Evolutionary conservation across 2,329 filamentous ascomycete species (phyloP).

Genomic region (Dothideomycetes sp.): DNA sequence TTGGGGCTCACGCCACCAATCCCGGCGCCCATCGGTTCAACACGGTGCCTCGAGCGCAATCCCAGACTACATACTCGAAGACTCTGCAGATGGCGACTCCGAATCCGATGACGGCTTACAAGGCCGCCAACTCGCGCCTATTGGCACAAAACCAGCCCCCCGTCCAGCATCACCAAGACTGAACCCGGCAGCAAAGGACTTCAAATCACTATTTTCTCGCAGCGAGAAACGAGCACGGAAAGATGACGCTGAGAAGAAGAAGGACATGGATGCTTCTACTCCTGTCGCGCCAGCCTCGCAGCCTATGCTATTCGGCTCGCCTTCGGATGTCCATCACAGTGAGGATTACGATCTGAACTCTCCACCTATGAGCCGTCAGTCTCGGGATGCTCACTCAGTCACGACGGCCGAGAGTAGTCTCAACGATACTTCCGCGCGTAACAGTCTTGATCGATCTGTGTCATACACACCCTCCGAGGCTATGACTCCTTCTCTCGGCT

Average conservation of each 20-base stretch:
- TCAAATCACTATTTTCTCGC: constrained; percentile 56
- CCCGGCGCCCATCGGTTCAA: constrained; percentile 70
- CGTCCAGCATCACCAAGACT: constrained; percentile 44
- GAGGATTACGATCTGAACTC: constrained; percentile 21
- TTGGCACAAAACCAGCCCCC: constrained; percentile 55
- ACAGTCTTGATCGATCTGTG: constrained; percentile 26
- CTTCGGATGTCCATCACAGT: no score
- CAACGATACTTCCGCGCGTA: constrained; percentile 19
- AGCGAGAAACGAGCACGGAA: constrained; percentile 26
- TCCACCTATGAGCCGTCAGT: constrained; percentile 26
- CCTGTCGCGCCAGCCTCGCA: constrained; percentile 10
- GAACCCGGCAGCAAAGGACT: constrained; percentile 83
- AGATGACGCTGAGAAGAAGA: constrained; percentile 17
- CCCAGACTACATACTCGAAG: constrained; percentile 40
- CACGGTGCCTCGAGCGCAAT: constrained; percentile 59
- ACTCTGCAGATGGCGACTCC: constrained; percentile 39
- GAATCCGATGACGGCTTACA: constrained; percentile 29
- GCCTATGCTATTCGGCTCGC: constrained; percentile 12
- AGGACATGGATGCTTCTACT: constrained; percentile 8
- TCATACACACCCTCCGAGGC: constrained; percentile 26
- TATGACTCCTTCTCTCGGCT: constrained; percentile 13
- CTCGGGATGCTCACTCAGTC: constrained; percentile 32
- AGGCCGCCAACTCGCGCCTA: constrained; percentile 50
- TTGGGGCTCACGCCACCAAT: constrained; percentile 55
- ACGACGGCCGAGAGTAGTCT: constrained; percentile 22